phyloP scores from a whole-genome alignment of 1,284 basidiomycete species.

The Hemileia vastatrix region DNA sequence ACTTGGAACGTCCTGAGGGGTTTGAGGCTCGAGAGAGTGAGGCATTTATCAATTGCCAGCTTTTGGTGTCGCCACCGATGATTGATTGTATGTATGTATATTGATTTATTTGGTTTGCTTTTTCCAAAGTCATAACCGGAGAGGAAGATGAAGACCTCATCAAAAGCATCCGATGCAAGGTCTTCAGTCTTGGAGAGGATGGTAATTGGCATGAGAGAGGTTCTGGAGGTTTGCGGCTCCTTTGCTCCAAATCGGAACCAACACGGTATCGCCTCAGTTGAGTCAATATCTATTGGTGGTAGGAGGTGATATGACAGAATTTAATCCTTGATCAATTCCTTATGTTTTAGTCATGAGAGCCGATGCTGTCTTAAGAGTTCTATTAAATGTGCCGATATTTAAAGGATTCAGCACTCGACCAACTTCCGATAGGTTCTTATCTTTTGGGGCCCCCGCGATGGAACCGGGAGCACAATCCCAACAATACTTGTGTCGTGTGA shows the following conservation, averaged over 20 bases:
- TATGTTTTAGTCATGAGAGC: constrained; percentile 15
- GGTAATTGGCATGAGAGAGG: constrained; percentile 18
- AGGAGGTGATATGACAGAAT: not conserved
- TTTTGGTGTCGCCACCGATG: not conserved
- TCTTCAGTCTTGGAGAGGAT: constrained; percentile 18
- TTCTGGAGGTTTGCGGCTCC: constrained; percentile 10
- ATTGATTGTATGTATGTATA: not conserved
- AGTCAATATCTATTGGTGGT: not conserved
- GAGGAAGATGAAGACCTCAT: constrained; percentile 17
- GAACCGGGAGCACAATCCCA: constrained; percentile 9
- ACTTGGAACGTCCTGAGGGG: constrained; percentile 13
- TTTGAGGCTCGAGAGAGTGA: constrained; percentile 14
- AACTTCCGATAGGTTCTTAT: constrained; percentile 17
- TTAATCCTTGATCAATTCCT: not conserved
- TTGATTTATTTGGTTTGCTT: not conserved
- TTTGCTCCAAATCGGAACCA: constrained; percentile 15
- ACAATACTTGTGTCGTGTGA: constrained; percentile 20
- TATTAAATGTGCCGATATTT: constrained; percentile 21
- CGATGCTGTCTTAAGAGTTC: constrained; percentile 18
- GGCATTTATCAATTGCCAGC: not conserved
- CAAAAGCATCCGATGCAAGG: constrained; percentile 19
- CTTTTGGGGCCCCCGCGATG: constrained; percentile 2
- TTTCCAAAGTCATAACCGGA: constrained; percentile 13
- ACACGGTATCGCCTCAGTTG: constrained; percentile 17
- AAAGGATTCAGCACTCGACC: constrained; percentile 19